phyloP scores from a whole-genome alignment of 1,139 yeast genomes.

The Nakaseomyces nivariensis region DNA sequence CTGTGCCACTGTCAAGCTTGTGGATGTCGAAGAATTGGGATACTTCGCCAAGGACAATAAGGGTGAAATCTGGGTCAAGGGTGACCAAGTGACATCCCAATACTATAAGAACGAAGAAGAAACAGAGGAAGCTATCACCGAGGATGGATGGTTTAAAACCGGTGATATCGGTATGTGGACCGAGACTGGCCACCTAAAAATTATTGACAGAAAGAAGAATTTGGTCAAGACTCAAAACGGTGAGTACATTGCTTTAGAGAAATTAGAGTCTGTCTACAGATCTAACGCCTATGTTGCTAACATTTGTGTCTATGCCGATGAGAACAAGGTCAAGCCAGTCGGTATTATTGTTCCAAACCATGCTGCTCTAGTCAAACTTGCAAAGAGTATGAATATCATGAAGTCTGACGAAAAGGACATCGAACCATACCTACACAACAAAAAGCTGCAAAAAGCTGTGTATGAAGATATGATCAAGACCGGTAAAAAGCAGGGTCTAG shows the following conservation, averaged over 20 bases:
- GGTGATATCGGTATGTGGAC: slow-evolving; percentile 98
- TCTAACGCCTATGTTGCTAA: slow-evolving; percentile 68
- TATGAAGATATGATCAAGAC: slow-evolving; percentile 55
- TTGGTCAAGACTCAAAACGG: slow-evolving; percentile 93
- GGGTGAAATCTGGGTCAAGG: slow-evolving; percentile 82
- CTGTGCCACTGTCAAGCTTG: slow-evolving; percentile 78
- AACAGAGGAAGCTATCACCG: slow-evolving; percentile 63
- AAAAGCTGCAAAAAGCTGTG: slow-evolving; percentile 47
- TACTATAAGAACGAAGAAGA: slow-evolving; percentile 80
- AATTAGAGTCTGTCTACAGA: slow-evolving; percentile 76
- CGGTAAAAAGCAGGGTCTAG: slow-evolving; percentile 71
- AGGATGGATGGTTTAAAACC: slow-evolving; percentile 81
- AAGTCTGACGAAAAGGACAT: slow-evolving; percentile 38
- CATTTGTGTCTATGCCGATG: slow-evolving; percentile 90
- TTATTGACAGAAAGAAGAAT: slow-evolving; percentile 93
- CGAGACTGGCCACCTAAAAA: slow-evolving; percentile 60
- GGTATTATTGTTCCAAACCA: slow-evolving; percentile 84
- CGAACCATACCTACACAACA: slow-evolving; percentile 46
- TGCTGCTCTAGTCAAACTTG: slow-evolving; percentile 49
- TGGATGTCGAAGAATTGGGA: slow-evolving; percentile 88
- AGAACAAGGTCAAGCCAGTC: slow-evolving; percentile 74
- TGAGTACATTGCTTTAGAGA: slow-evolving; percentile 95
- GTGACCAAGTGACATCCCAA: slow-evolving; percentile 61
- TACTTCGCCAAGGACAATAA: slow-evolving; percentile 84
- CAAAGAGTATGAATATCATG: slow-evolving; percentile 43